These are phyloP conservation scores for Dorcoceras hygrometricum DNA, from an alignment of 257 asterid species.

Conservation along the genomic window DNA sequence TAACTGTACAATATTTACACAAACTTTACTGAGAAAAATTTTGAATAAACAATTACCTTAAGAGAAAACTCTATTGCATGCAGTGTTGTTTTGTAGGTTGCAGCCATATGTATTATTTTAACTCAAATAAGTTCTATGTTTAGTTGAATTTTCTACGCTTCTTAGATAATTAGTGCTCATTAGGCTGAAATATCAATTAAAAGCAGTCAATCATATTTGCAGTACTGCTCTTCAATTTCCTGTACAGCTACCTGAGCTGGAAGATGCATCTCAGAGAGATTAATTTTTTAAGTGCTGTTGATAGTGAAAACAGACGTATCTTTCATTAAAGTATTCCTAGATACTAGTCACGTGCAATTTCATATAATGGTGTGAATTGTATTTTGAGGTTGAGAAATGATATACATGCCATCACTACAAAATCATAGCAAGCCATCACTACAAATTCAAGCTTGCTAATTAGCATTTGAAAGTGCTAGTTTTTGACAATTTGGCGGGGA, in stretches of 20 bases:
- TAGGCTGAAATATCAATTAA: neutral
- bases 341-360: neutral
- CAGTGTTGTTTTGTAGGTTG: too few relatives aligned
- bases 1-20: neutral
- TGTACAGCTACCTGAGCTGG: neutral
- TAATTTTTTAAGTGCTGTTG: neutral
- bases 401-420: constrained; percentile 10
- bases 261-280: too few relatives aligned
- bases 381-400: constrained; percentile 3
- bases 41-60: too few relatives aligned
- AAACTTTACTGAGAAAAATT: too few relatives aligned
- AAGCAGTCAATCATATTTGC: neutral
- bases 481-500: neutral
- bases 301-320: neutral
- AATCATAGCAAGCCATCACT: constrained; percentile 10
- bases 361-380: neutral
- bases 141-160: too few relatives aligned
- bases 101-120: too few relatives aligned
- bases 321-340: too few relatives aligned
- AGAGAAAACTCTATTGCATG: too few relatives aligned
- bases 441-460: constrained; percentile 12
- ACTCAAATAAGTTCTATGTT: too few relatives aligned
- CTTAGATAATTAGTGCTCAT: neutral
- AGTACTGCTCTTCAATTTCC: neutral
- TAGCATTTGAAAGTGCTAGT: constrained; percentile 2